phyloP scores from a whole-genome alignment of 2,329 filamentous ascomycete species.

The Trichoderma guizhouense region DNA sequence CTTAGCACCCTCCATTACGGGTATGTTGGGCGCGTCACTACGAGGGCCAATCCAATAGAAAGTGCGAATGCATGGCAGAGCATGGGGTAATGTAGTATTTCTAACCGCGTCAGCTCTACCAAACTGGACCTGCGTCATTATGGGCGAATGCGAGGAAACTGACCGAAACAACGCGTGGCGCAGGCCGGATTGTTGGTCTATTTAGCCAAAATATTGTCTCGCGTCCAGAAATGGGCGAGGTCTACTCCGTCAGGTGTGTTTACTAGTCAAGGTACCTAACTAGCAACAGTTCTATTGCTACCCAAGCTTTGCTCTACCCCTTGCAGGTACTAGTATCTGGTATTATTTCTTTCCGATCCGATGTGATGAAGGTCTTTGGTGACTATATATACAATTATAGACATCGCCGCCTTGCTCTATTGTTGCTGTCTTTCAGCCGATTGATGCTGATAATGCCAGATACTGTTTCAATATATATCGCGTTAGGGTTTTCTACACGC shows the following conservation, averaged over 20 bases:
- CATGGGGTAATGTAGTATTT: neutral
- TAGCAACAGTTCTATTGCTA: neutral
- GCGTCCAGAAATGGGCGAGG: neutral
- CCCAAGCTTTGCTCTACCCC: neutral
- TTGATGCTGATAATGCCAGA: too few relatives aligned
- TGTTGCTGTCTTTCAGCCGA: neutral
- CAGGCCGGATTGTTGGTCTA: neutral
- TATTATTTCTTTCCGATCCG: neutral
- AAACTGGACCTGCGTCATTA: neutral
- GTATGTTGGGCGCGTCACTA: neutral
- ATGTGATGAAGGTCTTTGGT: neutral
- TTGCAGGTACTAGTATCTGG: neutral
- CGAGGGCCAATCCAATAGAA: neutral
- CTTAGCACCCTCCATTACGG: neutral
- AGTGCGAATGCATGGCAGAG: neutral
- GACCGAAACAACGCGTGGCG: neutral
- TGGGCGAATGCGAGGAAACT: neutral
- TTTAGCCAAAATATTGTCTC: neutral
- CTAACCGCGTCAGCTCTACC: neutral
- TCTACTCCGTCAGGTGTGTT: neutral
- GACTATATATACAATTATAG: neutral
- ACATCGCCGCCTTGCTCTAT: neutral
- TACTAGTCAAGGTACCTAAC: neutral
- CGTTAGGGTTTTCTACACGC: too few relatives aligned
- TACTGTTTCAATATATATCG: too few relatives aligned